A percentile compares a stretch with the other conserved stretches of the same genome.
Evolutionary conservation across 2,329 filamentous ascomycete species (phyloP).

Genomic region (Fusarium penzigii): DNA sequence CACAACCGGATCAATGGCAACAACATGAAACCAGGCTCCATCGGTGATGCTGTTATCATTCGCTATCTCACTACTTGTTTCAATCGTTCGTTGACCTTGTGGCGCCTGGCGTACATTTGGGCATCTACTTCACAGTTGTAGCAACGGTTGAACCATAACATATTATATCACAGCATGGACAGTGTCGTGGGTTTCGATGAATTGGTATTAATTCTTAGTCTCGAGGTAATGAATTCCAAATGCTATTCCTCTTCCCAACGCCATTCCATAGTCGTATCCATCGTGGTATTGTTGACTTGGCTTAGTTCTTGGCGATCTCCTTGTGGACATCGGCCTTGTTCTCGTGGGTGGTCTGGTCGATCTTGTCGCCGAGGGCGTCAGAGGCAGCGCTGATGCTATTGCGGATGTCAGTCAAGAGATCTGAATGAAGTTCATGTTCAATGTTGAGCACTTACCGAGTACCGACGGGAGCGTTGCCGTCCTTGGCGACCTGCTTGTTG

Average conservation of each 20-base stretch:
- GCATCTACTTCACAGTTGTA: too few species aligned
- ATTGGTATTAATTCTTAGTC: constrained; percentile 5
- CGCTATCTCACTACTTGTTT: too few species aligned
- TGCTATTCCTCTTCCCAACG: constrained; percentile 8
- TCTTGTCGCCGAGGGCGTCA: constrained; percentile 52
- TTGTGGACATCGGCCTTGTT: constrained; percentile 46
- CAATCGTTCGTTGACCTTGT: too few species aligned
- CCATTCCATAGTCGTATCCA: constrained; percentile 6
- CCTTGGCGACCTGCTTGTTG: constrained; percentile 71
- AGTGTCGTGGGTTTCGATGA: too few species aligned
- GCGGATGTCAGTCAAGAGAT: constrained; percentile 28
- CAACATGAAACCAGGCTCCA: too few species aligned
- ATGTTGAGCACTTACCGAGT: constrained; percentile 49
- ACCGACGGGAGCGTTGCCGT: constrained; percentile 50
- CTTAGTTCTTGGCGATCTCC: constrained; percentile 36
- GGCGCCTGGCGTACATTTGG: too few species aligned
- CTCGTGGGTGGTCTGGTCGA: constrained; percentile 43
- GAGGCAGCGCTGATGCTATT: constrained; percentile 46
- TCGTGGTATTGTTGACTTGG: not conserved
- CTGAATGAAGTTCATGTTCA: not conserved
- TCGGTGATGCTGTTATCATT: too few species aligned
- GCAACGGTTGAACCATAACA: too few species aligned
- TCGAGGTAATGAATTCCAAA: constrained; percentile 7
- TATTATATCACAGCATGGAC: too few species aligned
- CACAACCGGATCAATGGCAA: too few species aligned